Evolutionary conservation across 2,329 filamentous ascomycete species (phyloP).

Genomic region (Penicillium italicum): DNA sequence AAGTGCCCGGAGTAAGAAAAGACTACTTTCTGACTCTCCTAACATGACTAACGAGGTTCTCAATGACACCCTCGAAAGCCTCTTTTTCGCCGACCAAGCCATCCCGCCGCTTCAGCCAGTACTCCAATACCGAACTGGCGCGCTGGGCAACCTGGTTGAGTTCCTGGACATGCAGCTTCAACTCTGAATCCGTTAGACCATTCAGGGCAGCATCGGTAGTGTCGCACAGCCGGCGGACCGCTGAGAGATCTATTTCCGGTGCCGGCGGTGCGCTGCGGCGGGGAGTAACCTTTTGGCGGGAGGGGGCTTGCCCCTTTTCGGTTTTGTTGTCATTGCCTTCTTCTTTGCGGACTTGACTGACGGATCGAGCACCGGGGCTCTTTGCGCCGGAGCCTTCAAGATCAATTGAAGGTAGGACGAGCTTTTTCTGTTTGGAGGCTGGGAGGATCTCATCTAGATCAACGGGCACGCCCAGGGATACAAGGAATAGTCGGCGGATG

Average conservation of each 20-base stretch:
- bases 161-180: constrained; percentile 66
- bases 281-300: constrained; percentile 28
- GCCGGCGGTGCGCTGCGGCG: constrained; percentile 57
- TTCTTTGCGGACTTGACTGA: constrained; percentile 31
- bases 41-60: constrained; percentile 90
- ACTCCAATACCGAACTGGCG: constrained; percentile 75
- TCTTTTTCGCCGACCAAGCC: constrained; percentile 87
- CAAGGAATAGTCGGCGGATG: constrained; percentile 89
- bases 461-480: constrained; percentile 91
- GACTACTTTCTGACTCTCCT: constrained; percentile 73
- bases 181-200: constrained; percentile 74
- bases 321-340: constrained; percentile 25
- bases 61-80: constrained; percentile 93
- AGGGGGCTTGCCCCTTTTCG: constrained; percentile 27
- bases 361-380: constrained; percentile 53
- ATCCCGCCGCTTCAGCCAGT: constrained; percentile 82
- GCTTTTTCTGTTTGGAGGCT: constrained; percentile 95
- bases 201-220: constrained; percentile 79
- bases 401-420: constrained; percentile 80
- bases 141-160: constrained; percentile 66
- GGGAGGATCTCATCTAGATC: constrained; percentile 97
- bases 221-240: constrained; percentile 71
- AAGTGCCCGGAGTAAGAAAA: background rate
- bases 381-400: constrained; percentile 53
- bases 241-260: constrained; percentile 74